A percentile compares a stretch with the other conserved stretches of the same genome.
Evolutionary conservation across 2,329 filamentous ascomycete species (phyloP).

Genomic region (Diaporthe sp.): DNA sequence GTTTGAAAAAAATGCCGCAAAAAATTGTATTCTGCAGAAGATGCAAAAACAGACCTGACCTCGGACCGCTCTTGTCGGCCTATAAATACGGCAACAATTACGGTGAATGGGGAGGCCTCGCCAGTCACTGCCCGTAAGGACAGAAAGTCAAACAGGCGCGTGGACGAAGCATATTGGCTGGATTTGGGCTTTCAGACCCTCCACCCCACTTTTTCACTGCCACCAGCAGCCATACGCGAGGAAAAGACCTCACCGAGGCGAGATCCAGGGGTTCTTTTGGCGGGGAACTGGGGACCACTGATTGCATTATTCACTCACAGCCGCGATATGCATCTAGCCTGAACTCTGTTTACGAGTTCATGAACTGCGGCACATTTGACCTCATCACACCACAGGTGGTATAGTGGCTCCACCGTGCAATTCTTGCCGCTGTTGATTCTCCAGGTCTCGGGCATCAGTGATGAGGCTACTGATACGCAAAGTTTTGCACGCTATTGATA

Average conservation of each 20-base stretch:
- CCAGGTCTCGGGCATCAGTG: background rate
- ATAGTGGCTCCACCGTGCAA: background rate
- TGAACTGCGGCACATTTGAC: background rate
- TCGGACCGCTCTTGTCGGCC: background rate
- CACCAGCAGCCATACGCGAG: conserved; percentile 27
- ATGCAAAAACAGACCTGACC: background rate
- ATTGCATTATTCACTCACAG: conserved; percentile 10
- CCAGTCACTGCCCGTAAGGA: conserved; percentile 23
- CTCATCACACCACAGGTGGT: background rate
- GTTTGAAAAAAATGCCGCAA: background rate
- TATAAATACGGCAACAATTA: conserved; percentile 11
- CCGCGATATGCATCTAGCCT: conserved; percentile 8
- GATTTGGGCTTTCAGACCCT: conserved; percentile 6
- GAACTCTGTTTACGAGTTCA: background rate
- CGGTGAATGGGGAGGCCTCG: conserved; percentile 28
- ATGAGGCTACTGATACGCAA: background rate
- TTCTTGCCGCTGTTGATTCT: background rate
- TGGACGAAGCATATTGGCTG: conserved; percentile 32
- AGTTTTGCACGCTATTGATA: background rate
- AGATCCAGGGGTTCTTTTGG: background rate
- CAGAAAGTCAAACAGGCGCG: conserved; percentile 23
- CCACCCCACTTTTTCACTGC: conserved; percentile 33
- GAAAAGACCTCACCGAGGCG: conserved; percentile 24
- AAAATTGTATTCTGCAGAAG: background rate
- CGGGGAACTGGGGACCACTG: conserved; percentile 13